Conservation (phyloP, 208 protist genomes). For the Leishmania tropica region DNA sequence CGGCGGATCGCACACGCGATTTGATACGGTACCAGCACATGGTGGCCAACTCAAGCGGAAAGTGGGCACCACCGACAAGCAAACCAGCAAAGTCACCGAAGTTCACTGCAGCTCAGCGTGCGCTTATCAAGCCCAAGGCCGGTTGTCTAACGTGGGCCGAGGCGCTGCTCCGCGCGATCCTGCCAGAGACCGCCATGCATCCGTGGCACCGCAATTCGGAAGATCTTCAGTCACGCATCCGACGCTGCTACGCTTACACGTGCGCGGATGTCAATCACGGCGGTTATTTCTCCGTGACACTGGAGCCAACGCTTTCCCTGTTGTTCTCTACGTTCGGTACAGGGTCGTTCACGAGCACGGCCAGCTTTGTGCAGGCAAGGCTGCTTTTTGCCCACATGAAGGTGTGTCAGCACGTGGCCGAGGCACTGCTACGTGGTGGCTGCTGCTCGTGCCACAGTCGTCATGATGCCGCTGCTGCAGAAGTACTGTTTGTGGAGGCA, state of each 20-base stretch:
- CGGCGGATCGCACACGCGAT: neutral
- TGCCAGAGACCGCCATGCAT: slow-evolving; percentile 1
- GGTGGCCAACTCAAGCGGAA: neutral
- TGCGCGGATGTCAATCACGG: slow-evolving; percentile 12
- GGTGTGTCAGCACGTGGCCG: slow-evolving; percentile 28
- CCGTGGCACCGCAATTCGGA: slow-evolving; percentile 1
- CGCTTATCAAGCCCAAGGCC: neutral
- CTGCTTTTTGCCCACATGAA: slow-evolving; percentile 27
- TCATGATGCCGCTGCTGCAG: neutral
- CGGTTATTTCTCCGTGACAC: slow-evolving; percentile 18
- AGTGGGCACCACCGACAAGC: neutral
- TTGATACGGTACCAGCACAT: neutral
- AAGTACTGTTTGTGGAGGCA: slow-evolving; percentile 26
- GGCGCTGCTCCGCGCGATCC: slow-evolving; percentile 3
- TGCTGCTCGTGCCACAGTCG: slow-evolving; percentile 9
- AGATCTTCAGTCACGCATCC: slow-evolving; percentile 23
- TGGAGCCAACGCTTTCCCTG: neutral
- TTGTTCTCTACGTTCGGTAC: neutral
- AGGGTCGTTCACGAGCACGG: neutral
- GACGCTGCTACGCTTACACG: slow-evolving; percentile 26
- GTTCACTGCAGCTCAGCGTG: neutral
- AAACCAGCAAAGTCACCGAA: neutral
- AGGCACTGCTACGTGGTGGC: slow-evolving; percentile 2
- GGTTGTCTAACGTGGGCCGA: slow-evolving; percentile 18
- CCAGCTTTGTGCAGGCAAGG: neutral